phyloP scores from a whole-genome alignment of 306 rosid species.

The Fagus crenata region DNA sequence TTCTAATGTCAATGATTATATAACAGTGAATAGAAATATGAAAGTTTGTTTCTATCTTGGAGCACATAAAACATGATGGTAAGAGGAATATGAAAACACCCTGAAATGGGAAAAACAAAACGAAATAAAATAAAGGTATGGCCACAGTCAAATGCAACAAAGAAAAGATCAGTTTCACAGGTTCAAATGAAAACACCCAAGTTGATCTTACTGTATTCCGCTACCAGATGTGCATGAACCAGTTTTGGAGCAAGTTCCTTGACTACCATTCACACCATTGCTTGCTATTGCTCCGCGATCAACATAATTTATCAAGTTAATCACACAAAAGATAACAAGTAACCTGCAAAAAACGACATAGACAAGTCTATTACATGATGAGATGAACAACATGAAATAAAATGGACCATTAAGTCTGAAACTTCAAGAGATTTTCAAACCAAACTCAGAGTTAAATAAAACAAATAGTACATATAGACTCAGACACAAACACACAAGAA shows the following conservation, averaged over 20 bases:
- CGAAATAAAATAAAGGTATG: not conserved
- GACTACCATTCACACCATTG: conserved; percentile 88
- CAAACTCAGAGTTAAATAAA: conserved; percentile 2
- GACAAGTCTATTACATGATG: conserved; percentile 6
- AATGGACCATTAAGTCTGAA: conserved; percentile 7
- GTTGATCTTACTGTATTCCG: conserved; percentile 82
- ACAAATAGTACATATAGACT: not conserved
- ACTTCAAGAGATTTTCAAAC: not conserved
- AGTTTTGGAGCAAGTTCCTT: conserved; percentile 51
- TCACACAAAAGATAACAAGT: conserved; percentile 66
- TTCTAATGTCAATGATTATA: too few relatives aligned
- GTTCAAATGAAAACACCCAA: conserved; percentile 4
- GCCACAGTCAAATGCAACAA: conserved; percentile 6
- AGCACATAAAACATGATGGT: too few relatives aligned
- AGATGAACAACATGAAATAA: conserved; percentile 1
- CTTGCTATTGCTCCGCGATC: conserved; percentile 96
- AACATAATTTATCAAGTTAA: conserved; percentile 78
- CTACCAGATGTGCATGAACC: conserved; percentile 67
- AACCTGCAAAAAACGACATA: conserved; percentile 53
- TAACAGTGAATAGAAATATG: too few relatives aligned
- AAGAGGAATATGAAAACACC: too few relatives aligned
- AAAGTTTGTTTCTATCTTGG: too few relatives aligned
- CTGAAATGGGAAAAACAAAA: too few relatives aligned
- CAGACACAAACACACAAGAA: not conserved
- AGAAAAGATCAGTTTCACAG: not conserved